Evolutionary conservation across 2,329 filamentous ascomycete species (phyloP), one percentile per base, ranked within the genome.

Genomic region (Epichloe scottii): DNA sequence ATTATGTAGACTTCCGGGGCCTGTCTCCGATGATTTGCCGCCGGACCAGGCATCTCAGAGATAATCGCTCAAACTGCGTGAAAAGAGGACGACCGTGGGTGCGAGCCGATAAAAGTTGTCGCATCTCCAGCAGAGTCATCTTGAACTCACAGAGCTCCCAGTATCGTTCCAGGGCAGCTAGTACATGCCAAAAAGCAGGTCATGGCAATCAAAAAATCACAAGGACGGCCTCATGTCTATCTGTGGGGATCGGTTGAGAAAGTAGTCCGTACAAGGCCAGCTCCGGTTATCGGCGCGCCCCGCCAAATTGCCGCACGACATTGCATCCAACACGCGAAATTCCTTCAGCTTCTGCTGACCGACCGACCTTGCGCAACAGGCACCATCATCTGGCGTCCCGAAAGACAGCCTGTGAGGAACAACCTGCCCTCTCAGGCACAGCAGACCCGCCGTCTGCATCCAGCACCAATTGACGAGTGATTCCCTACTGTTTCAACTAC

Each of bases 401-500:
- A 19, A 41, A n/a, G 11, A 10, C 39, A 41, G 17, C 7, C 12
- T 17, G 8, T 11, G 19, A 21, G 17, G 17, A 10, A 21, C 8
- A 41, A 41, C 5, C 14, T 12, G n/a, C 21, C 12, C n/a, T 41
- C 17, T 12, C 12, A 41, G 26, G 26, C 8, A 8, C 26, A 30
- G 26, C 26, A 30, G 26, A 30, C 26, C 26, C 26, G 26, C 26
- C 26, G 8, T 10, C 26, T 30, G 26, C 26, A 10, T 30, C 8
- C 26, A 4, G 26, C 8, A 33, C 37, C 23, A 19, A 21, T 26
- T 19, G 42, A 26, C 49, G 51, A 53, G 50, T 53, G 50, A 52
- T 51, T 56, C 55, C 55, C 54, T 56, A 52, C 57, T 59, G 57
- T 57, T 57, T 60, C 54, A 60, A 57, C 54, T 54, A 57, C 62